Percentiles rank a stretch among this genome's conserved stretches.
These are phyloP conservation scores for Hypoxylon sp. DNA, from an alignment of 2,329 filamentous ascomycete genomes.

Conservation along the genomic window DNA sequence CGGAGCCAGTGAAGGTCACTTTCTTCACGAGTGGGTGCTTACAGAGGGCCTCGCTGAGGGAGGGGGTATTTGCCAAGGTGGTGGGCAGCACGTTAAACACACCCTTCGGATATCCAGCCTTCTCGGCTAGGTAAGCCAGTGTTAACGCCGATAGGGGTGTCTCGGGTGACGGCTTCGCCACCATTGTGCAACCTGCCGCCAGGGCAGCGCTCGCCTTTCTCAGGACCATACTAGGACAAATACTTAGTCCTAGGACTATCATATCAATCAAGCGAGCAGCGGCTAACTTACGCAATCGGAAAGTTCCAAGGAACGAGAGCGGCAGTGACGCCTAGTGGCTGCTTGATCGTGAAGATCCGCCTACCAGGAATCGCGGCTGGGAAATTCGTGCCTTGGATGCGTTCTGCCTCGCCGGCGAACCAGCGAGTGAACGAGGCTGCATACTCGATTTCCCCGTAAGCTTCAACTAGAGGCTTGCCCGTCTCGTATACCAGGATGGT, in stretches of 20 bases:
- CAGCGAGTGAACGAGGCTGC: constrained; percentile 68
- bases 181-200: constrained; percentile 81
- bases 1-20: constrained; percentile 80
- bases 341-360: constrained; percentile 80
- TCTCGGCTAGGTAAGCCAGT: constrained; percentile 69
- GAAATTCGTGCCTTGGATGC: constrained; percentile 71
- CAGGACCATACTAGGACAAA: constrained; percentile 67
- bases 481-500: constrained; percentile 75
- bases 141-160: constrained; percentile 71
- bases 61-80: constrained; percentile 61
- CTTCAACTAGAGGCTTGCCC: constrained; percentile 70
- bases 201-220: constrained; percentile 78
- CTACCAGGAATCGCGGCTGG: constrained; percentile 73
- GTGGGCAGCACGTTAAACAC: constrained; percentile 71
- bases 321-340: constrained; percentile 77
- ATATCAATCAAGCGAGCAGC: background rate
- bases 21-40: constrained; percentile 68
- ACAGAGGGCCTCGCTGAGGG: constrained; percentile 63
- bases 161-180: constrained; percentile 80
- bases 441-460: constrained; percentile 70
- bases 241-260: background rate
- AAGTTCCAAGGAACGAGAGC: constrained; percentile 82
- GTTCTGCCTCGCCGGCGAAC: constrained; percentile 68
- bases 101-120: constrained; percentile 82
- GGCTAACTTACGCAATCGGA: constrained; percentile 66